Base-by-base conservation (phyloP, 306 rosid genomes). In the Vigna radiata region DNA sequence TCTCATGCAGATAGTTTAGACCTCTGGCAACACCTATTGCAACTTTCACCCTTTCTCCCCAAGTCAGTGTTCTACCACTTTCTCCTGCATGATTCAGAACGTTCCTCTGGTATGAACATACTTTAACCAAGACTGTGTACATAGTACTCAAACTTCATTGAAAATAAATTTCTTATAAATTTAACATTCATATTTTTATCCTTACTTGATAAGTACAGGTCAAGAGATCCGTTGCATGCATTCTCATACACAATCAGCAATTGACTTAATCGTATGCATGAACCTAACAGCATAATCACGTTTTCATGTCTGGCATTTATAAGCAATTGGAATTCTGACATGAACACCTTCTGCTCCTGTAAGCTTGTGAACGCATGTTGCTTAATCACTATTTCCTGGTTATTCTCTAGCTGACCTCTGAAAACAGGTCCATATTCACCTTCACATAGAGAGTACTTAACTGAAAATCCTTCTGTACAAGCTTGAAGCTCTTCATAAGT, bases 221-320 rank as follows among this genome's bases (percentile, higher is more conserved):
- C 94, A 72, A 93, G 86, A 7, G 93, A 90, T n/a, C 96, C 85
- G 36, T 89, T 65, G 94, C 96, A 93, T 60, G 88, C 88, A 55
- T 82, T 78, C 71, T 90, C 98, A 36, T 93, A 90, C 6, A 90
- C 90, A 64, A 88, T 83, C 31, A 89, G 79, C 81, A 87, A 66
- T 17, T 79, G 82, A 44, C 76, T 82, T 83, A 87, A 85, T 68
- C 85, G 85, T 6, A 83, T 79, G 44, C 94, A 90, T 31, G 89
- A 86, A 39, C 98, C 98, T 65, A 90, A 86, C 79, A 93, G 76
- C 87, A 81, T 79, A 52, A 85, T 87, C 88, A 93, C 76, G 77
- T 93, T 93, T 69, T 85, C 85, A 81, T 93, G 98, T 86, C 87
- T 89, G 37, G 86, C 89, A 56, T 61, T 86, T 85, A 77, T 73